Evolutionary conservation across 1,139 yeast species (phyloP).

Genomic region (Zygosaccharomyces sapae): DNA sequence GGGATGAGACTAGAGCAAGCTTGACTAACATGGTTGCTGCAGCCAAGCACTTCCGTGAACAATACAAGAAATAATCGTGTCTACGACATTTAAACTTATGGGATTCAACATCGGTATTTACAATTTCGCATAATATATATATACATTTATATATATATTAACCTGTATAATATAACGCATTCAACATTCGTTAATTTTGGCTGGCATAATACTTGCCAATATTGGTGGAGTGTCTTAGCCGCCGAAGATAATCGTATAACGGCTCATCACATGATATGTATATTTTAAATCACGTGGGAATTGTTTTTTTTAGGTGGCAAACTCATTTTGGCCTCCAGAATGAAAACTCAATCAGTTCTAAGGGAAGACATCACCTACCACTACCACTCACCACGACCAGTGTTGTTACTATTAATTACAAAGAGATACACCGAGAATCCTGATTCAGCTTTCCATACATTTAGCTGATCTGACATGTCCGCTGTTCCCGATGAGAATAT

Average conservation of each 20-base stretch:
- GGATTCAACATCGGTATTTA: conserved; percentile 30
- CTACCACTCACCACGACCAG: neutral
- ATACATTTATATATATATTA: conserved; percentile 9
- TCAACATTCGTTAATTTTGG: conserved; percentile 36
- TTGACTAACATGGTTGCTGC: conserved; percentile 98
- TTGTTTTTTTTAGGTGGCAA: neutral
- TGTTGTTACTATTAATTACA: neutral
- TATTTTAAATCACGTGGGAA: neutral
- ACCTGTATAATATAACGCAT: conserved; percentile 34
- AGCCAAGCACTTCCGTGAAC: conserved; percentile 90
- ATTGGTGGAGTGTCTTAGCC: neutral
- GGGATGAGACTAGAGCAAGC: conserved; percentile 84
- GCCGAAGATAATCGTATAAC: neutral
- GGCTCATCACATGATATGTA: neutral
- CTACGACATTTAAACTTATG: conserved; percentile 7
- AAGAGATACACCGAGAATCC: neutral
- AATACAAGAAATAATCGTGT: conserved; percentile 37
- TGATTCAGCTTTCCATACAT: neutral
- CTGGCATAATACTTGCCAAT: neutral
- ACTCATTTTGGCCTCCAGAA: neutral
- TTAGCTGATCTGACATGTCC: conserved; percentile 9
- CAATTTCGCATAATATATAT: conserved; percentile 13
- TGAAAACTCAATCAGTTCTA: too few relatives aligned
- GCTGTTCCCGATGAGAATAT: conserved; percentile 34
- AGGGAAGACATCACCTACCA: neutral